phyloP scores from a whole-genome alignment of 2,329 filamentous ascomycete genomes.

The Periconia sp. region DNA sequence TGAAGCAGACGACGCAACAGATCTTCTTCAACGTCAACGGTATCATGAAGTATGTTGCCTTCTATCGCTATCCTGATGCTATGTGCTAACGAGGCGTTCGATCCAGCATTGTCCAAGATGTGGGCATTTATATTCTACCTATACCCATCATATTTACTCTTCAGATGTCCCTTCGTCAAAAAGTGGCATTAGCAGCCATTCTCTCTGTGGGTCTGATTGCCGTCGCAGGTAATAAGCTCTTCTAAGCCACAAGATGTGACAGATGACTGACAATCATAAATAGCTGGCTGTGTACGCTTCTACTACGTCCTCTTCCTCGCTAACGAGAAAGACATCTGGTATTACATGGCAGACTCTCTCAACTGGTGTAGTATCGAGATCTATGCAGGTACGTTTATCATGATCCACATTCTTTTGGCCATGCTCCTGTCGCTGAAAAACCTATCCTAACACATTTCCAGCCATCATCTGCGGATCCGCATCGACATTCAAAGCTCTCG shows the following conservation, averaged over 20 bases:
- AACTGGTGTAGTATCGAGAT: constrained; percentile 11
- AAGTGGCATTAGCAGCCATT: constrained; percentile 2
- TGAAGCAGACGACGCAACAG: constrained; percentile 6
- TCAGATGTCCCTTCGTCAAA: constrained; percentile 6
- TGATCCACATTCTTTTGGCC: not conserved
- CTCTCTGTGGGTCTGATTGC: constrained; percentile 7
- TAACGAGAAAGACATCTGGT: constrained; percentile 7
- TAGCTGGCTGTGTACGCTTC: constrained; percentile 8
- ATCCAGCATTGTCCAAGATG: constrained; percentile 7
- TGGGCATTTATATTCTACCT: constrained; percentile 2
- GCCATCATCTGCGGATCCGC: constrained; percentile 7
- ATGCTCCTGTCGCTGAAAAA: not conserved
- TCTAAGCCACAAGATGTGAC: not conserved
- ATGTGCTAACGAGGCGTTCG: not conserved
- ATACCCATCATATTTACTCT: constrained; percentile 5
- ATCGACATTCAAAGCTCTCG: constrained; percentile 5
- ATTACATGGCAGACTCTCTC: constrained; percentile 9
- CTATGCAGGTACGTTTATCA: constrained; percentile 5
- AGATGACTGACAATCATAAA: not conserved
- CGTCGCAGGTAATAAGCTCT: constrained; percentile 3
- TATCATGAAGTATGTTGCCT: constrained; percentile 5
- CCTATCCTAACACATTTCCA: not conserved
- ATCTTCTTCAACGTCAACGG: constrained; percentile 8
- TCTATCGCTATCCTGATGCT: not conserved
- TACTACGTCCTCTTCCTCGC: constrained; percentile 10